These are phyloP conservation scores for Solanum chacoense DNA, from an alignment of 305 asterid genomes.

Conservation along the genomic window DNA sequence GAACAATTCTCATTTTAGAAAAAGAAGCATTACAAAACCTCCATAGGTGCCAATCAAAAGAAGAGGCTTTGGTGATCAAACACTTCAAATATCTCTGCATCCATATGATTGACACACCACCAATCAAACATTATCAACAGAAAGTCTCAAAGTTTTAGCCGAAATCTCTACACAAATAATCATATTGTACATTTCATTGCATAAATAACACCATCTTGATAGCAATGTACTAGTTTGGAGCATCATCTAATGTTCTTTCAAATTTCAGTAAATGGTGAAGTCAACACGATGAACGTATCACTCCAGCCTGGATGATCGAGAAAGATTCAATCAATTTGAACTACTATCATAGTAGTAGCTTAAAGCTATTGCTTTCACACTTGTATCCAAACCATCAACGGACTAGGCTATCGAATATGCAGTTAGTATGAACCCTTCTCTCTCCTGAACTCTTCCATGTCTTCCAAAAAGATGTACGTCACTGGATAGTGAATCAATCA, in stretches of 20 bases:
- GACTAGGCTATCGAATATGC: neutral
- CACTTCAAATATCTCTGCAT: neutral
- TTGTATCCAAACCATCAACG: neutral
- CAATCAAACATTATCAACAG: neutral
- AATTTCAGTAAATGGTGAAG: neutral
- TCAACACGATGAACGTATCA: neutral
- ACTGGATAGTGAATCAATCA: neutral
- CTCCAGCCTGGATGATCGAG: neutral
- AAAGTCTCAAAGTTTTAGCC: neutral
- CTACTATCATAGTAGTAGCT: neutral
- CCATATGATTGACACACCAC: neutral
- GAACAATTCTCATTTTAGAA: neutral
- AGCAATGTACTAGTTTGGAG: neutral
- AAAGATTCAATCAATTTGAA: neutral
- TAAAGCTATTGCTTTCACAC: neutral
- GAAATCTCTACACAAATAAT: neutral
- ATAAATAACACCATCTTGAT: neutral
- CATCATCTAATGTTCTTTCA: neutral
- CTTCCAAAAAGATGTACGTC: neutral
- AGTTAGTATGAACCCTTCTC: neutral
- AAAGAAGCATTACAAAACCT: neutral
- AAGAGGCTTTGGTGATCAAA: neutral
- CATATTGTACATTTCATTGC: neutral
- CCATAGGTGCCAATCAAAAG: neutral
- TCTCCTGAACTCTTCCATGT: neutral